phyloP scores from a whole-genome alignment of 495 filamentous ascomycete genomes.

The Hypoxylon subgilvum region DNA sequence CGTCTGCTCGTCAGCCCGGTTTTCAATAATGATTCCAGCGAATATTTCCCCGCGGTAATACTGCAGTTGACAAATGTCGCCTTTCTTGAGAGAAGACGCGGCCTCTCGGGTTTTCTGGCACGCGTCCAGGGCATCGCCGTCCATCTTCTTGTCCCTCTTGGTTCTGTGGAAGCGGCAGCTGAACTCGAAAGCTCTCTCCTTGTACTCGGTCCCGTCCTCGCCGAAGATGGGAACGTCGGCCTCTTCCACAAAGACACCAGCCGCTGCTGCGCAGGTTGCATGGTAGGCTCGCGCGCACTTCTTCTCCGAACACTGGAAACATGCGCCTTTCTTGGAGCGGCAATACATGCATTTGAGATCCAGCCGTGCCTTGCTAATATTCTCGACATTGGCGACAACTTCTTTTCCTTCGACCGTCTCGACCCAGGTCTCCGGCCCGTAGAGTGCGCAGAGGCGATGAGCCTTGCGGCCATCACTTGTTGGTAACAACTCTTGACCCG shows the following conservation, averaged over 20 bases:
- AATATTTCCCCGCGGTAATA: conserved; percentile 84
- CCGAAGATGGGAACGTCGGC: conserved; percentile 84
- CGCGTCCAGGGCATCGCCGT: conserved; percentile 71
- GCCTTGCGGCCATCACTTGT: conserved; percentile 88
- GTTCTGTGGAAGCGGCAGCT: conserved; percentile 91
- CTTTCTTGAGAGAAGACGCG: conserved; percentile 68
- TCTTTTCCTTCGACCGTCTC: conserved; percentile 71
- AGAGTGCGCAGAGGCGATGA: conserved; percentile 87
- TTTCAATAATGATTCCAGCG: conserved; percentile 87
- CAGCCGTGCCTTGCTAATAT: conserved; percentile 83
- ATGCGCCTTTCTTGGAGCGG: conserved; percentile 88
- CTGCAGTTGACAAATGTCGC: conserved; percentile 88
- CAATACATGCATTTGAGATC: conserved; percentile 95
- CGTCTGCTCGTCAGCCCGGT: conserved; percentile 74
- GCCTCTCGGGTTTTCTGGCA: conserved; percentile 71
- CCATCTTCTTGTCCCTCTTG: conserved; percentile 75
- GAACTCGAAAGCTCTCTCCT: conserved; percentile 85
- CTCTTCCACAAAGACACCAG: conserved; percentile 88
- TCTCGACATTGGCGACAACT: conserved; percentile 74
- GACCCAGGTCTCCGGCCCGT: conserved; percentile 91
- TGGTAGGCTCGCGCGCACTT: conserved; percentile 95
- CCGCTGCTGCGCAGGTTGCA: conserved; percentile 88
- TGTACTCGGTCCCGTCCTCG: conserved; percentile 90
- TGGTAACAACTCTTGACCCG: conserved; percentile 79
- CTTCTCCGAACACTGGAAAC: conserved; percentile 95